Evolutionary conservation across 805 yeast species (phyloP).

Genomic region (Ogataea degrootiae): DNA sequence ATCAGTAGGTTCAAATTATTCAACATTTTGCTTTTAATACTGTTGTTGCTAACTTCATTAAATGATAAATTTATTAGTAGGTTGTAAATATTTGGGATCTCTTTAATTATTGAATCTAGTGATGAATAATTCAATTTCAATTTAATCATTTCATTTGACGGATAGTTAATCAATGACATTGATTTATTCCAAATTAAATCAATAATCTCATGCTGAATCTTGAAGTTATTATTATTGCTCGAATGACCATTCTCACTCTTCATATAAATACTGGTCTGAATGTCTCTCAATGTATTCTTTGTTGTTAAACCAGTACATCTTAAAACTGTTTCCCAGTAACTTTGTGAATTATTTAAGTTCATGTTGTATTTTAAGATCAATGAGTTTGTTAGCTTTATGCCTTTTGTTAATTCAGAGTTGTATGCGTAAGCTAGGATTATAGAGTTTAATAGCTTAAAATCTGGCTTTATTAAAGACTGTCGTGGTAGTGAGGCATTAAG

Average conservation of each 20-base stretch:
- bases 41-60: no score
- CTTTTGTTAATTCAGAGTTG: slow-evolving; percentile 25
- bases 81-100: slow-evolving; percentile 19
- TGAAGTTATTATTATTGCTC: slow-evolving; percentile 7
- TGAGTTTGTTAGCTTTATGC: slow-evolving; percentile 21
- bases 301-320: slow-evolving; percentile 21
- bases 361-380: slow-evolving; percentile 21
- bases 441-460: slow-evolving; percentile 19
- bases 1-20: slow-evolving; percentile 11
- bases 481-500: slow-evolving; percentile 14
- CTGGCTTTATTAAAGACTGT: slow-evolving; percentile 22
- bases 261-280: slow-evolving; percentile 15
- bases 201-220: slow-evolving; percentile 18
- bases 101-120: slow-evolving; percentile 18
- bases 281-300: slow-evolving; percentile 16
- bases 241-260: slow-evolving; percentile 7
- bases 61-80: slow-evolving; percentile 3
- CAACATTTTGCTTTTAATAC: slow-evolving; percentile 5
- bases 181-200: slow-evolving; percentile 23
- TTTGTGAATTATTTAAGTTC: slow-evolving; percentile 14
- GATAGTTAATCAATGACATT: slow-evolving; percentile 7
- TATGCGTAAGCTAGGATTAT: slow-evolving; percentile 27
- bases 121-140: slow-evolving; percentile 20
- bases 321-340: slow-evolving; percentile 26
- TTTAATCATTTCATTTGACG: slow-evolving; percentile 19